Base-by-base conservation (phyloP, 2,329 filamentous ascomycete genomes). In the Cladosporium sp. region DNA sequence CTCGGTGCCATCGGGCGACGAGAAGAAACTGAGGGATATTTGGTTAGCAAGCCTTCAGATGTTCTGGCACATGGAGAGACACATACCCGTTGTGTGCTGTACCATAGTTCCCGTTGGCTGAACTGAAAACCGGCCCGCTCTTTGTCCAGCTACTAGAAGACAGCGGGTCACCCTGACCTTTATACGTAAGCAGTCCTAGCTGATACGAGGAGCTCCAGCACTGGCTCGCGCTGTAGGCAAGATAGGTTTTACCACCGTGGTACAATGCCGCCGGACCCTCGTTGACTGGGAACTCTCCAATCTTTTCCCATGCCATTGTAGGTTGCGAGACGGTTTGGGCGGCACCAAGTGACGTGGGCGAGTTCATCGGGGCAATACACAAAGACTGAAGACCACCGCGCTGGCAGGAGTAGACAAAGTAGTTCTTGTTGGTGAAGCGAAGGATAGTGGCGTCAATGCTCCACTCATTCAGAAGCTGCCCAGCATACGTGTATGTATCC, bases 201-300 rank as follows among this genome's bases (percentile, higher is more conserved):
- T 72, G 72, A 60, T 82, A 82, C 47, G 72, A 68, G 0, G 73
- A 61, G 0, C 75, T 78, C 77, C 77, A 80, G 68, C 78, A 82
- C 62, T 76, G 77, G 52, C 73, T 78, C 1, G 77, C 78, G 5
- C 74, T 78, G 65, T 75, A 82, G 1, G 72, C 68, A 35, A 82
- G 61, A 53, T 74, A 80, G 0, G 75, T 79, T 50, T 72, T 74
- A 9, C 75, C 76, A 18, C 70, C 71, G 35, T 74, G 70, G 59
- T 81, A 82, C 18, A 82, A 66, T 0, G 76, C 75, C 3, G 72
- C 71, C 0, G 76, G 71, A 0, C 77, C 78, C 57, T 83, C 78
- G 57, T 81, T 78, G 1, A 82, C 78, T 0, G 77, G 72, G 29
- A 57, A 43, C 0, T 63, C 67, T 5, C 69, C 72, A 32, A 71